phyloP scores from a whole-genome alignment of 2,329 filamentous ascomycete species.

The Stagonosporopsis rhizophila region DNA sequence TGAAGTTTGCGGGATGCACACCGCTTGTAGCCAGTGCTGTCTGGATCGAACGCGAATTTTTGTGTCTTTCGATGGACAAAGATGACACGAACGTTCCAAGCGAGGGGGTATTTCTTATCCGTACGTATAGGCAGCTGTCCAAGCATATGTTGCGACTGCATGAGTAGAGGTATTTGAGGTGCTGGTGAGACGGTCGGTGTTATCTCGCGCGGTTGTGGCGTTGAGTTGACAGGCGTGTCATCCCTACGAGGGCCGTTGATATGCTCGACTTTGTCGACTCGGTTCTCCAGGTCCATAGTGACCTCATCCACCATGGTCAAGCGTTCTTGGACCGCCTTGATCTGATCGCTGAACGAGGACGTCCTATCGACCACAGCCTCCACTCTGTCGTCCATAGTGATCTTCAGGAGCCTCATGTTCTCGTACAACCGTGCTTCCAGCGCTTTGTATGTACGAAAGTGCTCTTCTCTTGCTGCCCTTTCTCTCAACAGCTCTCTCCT shows the following conservation, averaged over 20 bases:
- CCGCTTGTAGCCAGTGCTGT: constrained; percentile 48
- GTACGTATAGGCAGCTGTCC: constrained; percentile 48
- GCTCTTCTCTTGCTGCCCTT: constrained; percentile 43
- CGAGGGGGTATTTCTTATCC: constrained; percentile 47
- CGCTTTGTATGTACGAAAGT: constrained; percentile 41
- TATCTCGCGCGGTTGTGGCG: constrained; percentile 33
- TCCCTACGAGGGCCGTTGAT: constrained; percentile 34
- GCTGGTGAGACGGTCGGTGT: constrained; percentile 35
- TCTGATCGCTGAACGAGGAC: constrained; percentile 47
- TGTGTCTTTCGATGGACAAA: constrained; percentile 49
- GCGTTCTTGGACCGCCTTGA: constrained; percentile 47
- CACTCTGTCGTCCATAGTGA: constrained; percentile 50
- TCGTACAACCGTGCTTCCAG: constrained; percentile 48
- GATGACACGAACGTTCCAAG: constrained; percentile 49
- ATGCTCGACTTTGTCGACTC: constrained; percentile 46
- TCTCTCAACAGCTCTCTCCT: constrained; percentile 49
- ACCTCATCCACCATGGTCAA: constrained; percentile 50
- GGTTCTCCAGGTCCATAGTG: constrained; percentile 50
- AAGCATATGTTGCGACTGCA: constrained; percentile 38
- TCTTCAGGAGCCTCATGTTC: constrained; percentile 49
- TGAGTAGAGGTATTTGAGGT: constrained; percentile 39
- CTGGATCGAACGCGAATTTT: constrained; percentile 48
- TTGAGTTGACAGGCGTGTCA: constrained; percentile 39
- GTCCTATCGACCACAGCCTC: constrained; percentile 52
- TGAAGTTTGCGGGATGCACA: constrained; percentile 50